A percentile compares a stretch with the other conserved stretches of the same genome.
Evolutionary conservation across 495 filamentous ascomycete species (phyloP).

Genomic region (Trichoderma virens): DNA sequence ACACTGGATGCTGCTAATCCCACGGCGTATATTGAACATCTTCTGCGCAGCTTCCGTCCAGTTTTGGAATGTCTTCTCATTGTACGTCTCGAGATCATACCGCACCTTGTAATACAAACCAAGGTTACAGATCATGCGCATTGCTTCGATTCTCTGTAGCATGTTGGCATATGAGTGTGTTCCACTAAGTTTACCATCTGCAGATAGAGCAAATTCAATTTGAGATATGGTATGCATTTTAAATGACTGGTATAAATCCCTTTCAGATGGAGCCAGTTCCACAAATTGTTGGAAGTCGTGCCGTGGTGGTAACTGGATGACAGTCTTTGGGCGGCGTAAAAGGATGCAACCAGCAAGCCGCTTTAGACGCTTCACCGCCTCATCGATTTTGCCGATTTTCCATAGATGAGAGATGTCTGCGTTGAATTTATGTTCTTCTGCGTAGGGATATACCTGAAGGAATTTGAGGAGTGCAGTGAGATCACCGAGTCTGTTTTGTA

Average conservation of each 20-base stretch:
- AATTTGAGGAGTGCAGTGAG: constrained; percentile 33
- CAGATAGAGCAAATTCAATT: constrained; percentile 19
- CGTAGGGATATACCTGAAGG: constrained; percentile 31
- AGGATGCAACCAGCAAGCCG: constrained; percentile 25
- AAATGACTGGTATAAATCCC: constrained; percentile 24
- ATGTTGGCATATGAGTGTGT: constrained; percentile 22
- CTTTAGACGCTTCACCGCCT: constrained; percentile 30
- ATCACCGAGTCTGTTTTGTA: constrained; percentile 36
- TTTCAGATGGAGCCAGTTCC: constrained; percentile 23
- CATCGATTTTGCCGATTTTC: constrained; percentile 24
- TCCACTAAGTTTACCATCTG: background rate
- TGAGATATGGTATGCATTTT: constrained; percentile 16
- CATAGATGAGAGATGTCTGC: constrained; percentile 25
- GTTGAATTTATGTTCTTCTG: constrained; percentile 27
- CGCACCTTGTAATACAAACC: constrained; percentile 23
- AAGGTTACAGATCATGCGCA: constrained; percentile 37
- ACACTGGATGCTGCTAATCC: constrained; percentile 13
- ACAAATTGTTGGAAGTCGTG: constrained; percentile 20
- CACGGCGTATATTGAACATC: constrained; percentile 20
- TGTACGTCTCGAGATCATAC: constrained; percentile 10
- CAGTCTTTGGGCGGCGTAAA: constrained; percentile 29
- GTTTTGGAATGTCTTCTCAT: background rate
- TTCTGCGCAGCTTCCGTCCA: constrained; percentile 20
- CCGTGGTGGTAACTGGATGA: constrained; percentile 22
- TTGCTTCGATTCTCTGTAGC: constrained; percentile 32